Conservation (phyloP, 2,329 filamentous ascomycete species). For the Aspergillus sergii region DNA sequence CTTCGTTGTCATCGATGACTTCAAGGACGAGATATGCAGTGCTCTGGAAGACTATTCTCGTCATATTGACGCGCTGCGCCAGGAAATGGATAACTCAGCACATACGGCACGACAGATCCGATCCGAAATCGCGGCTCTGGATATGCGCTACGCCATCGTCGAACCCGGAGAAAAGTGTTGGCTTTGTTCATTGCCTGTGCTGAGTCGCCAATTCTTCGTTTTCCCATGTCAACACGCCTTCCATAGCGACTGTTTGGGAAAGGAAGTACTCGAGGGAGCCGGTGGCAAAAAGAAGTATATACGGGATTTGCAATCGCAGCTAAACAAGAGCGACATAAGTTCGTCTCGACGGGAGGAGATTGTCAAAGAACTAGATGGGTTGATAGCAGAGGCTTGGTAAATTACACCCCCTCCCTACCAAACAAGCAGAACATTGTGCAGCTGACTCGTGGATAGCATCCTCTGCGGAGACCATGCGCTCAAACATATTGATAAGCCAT, state of each 20-base stretch:
- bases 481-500: slow-evolving; percentile 90
- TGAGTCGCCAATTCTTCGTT: slow-evolving; percentile 94
- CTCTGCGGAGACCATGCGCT: slow-evolving; percentile 94
- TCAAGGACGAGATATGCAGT: slow-evolving; percentile 95
- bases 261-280: slow-evolving; percentile 79
- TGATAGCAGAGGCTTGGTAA: slow-evolving; percentile 88
- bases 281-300: slow-evolving; percentile 80
- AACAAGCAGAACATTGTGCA: slow-evolving; percentile 23
- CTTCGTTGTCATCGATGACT: slow-evolving; percentile 98
- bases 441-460: slow-evolving; percentile 60
- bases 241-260: slow-evolving; percentile 90
- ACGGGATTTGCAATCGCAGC: slow-evolving; percentile 79
- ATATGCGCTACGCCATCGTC: slow-evolving; percentile 91
- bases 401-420: neutral
- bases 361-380: slow-evolving; percentile 84
- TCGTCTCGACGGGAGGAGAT: slow-evolving; percentile 77
- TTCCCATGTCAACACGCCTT: slow-evolving; percentile 99
- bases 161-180: slow-evolving; percentile 95
- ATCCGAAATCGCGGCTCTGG: slow-evolving; percentile 80
- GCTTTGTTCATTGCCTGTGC: slow-evolving; percentile 78
- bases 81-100: slow-evolving; percentile 94
- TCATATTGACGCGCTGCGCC: slow-evolving; percentile 83
- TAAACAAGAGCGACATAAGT: slow-evolving; percentile 72
- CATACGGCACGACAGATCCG: slow-evolving; percentile 90
- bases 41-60: slow-evolving; percentile 92